phyloP scores from a whole-genome alignment of 2,329 filamentous ascomycete species.

The Colletotrichum incanum region DNA sequence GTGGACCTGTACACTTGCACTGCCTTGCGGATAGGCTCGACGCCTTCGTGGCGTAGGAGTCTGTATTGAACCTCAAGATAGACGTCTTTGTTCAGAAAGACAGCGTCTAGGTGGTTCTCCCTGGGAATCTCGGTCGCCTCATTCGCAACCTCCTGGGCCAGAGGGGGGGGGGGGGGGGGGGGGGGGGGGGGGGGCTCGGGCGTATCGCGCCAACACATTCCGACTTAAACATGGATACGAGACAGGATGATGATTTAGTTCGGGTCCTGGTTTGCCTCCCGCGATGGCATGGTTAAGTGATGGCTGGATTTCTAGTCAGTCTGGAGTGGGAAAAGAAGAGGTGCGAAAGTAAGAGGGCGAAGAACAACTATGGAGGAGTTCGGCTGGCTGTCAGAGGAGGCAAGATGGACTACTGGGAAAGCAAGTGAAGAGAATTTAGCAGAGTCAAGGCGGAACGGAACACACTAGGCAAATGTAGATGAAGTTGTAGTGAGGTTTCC shows the following conservation, averaged over 20 bases:
- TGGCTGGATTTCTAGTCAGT: neutral
- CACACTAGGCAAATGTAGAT: neutral
- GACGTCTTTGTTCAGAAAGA: slow-evolving; percentile 73
- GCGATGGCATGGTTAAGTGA: neutral
- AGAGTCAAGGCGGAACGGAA: neutral
- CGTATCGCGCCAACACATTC: neutral
- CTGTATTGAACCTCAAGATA: slow-evolving; percentile 84
- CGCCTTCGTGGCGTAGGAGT: slow-evolving; percentile 81
- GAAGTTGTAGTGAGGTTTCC: neutral
- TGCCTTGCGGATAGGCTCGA: slow-evolving; percentile 78
- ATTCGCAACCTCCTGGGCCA: slow-evolving; percentile 65
- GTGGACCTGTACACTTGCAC: slow-evolving; percentile 69
- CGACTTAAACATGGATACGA: neutral
- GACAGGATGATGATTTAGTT: neutral
- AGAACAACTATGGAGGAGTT: neutral
- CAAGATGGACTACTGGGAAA: neutral
- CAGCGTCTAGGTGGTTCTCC: slow-evolving; percentile 68
- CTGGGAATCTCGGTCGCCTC: slow-evolving; percentile 54
- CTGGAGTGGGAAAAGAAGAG: too few relatives aligned
- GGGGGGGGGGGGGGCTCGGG: slow-evolving; percentile 76
- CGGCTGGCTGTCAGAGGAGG: neutral
- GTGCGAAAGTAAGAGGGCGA: neutral
- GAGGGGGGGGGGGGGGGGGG: slow-evolving; percentile 73
- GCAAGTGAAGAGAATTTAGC: neutral
- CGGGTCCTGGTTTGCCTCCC: neutral